Percentiles rank a stretch among this genome's conserved stretches.
Evolutionary conservation across 2,329 filamentous ascomycete genomes (phyloP).

Genomic region (Penicillium sp.): DNA sequence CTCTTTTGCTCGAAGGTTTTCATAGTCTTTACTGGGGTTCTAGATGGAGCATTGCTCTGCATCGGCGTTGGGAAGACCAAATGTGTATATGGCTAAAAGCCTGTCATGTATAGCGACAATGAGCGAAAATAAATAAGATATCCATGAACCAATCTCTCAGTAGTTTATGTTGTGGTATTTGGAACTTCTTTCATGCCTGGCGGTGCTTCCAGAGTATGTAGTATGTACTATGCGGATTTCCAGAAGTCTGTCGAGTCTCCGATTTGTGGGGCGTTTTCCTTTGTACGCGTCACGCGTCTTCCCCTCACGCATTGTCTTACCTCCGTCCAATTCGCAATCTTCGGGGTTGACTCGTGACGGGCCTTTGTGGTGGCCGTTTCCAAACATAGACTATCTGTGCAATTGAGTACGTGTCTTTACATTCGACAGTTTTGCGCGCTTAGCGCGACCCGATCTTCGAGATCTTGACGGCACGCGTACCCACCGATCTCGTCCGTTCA

Average conservation of each 20-base stretch:
- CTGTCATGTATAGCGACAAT: conserved; percentile 13
- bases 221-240: neutral
- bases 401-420: neutral
- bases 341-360: neutral
- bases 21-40: conserved; percentile 9
- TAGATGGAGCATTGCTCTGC: conserved; percentile 6
- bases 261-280: conserved; percentile 13
- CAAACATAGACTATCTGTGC: neutral
- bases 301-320: conserved; percentile 14
- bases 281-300: conserved; percentile 28
- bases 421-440: neutral
- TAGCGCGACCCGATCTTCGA: conserved; percentile 2
- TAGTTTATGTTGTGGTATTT: neutral
- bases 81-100: conserved; percentile 2
- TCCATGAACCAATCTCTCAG: neutral
- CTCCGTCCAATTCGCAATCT: conserved; percentile 1
- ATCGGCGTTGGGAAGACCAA: neutral
- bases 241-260: neutral
- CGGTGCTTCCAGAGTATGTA: too few relatives aligned
- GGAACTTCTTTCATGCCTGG: too few relatives aligned
- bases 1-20: neutral
- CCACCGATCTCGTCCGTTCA: neutral
- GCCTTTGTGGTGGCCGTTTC: neutral
- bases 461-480: conserved; percentile 1
- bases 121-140: neutral